Evolutionary conservation across 139 green algal species (phyloP).

Genomic region (Auxenochlorella pyrenoidosa): DNA sequence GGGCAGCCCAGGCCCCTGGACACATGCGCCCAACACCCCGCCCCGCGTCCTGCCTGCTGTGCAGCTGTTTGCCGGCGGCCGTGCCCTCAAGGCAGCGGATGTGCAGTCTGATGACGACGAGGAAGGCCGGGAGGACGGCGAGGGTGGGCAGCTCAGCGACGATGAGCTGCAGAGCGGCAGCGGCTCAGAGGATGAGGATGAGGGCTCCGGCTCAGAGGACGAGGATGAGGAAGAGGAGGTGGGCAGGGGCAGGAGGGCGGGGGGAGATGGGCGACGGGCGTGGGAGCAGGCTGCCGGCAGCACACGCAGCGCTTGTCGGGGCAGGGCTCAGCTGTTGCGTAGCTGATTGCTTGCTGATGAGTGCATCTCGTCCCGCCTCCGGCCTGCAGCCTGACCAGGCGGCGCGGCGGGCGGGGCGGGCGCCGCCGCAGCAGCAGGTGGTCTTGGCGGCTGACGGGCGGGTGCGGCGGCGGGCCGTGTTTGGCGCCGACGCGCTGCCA

Average conservation of each 20-base stretch:
- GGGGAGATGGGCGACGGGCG: neutral
- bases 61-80: slow-evolving; percentile 38
- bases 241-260: neutral
- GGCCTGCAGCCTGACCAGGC: neutral
- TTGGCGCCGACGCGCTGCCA: slow-evolving; percentile 32
- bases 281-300: neutral
- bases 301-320: too few species aligned
- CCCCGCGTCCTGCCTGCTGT: neutral
- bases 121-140: slow-evolving; percentile 34
- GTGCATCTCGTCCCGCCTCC: too few species aligned
- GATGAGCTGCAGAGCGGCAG: slow-evolving; percentile 7
- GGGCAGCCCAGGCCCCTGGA: too few species aligned
- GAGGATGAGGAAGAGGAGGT: slow-evolving; percentile 49
- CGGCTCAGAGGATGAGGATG: slow-evolving; percentile 44
- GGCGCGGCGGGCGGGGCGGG: neutral
- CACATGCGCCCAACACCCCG: neutral
- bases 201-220: slow-evolving; percentile 47
- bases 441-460: slow-evolving; percentile 48
- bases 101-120: slow-evolving; percentile 30
- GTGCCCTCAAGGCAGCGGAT: slow-evolving; percentile 25
- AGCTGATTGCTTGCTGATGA: too few species aligned
- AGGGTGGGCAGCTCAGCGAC: slow-evolving; percentile 29
- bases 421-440: slow-evolving; percentile 10
- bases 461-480: slow-evolving; percentile 65
- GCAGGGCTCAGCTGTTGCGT: too few species aligned